These are phyloP conservation scores for Kregervanrija fluxuum DNA, from an alignment of 805 yeast species.

Conservation along the genomic window DNA sequence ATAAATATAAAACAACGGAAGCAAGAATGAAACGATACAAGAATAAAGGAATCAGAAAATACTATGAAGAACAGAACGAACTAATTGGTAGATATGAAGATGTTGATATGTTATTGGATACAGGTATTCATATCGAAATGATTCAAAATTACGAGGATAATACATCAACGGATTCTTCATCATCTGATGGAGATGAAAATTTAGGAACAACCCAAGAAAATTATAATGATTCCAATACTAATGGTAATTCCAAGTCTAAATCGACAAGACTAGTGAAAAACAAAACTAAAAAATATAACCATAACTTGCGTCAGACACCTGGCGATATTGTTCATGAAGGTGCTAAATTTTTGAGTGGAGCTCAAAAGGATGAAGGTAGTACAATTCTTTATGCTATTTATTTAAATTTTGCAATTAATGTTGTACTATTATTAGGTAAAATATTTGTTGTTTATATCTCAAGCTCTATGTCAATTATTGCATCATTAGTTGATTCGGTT, in stretches of 20 bases:
- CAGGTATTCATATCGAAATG: constrained; percentile 63
- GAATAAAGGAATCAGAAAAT: constrained; percentile 29
- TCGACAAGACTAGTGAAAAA: no score
- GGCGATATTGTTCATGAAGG: constrained; percentile 55
- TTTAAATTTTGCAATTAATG: constrained; percentile 55
- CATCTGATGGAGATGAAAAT: constrained; percentile 8
- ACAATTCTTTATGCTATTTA: constrained; percentile 52
- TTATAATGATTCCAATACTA: no score
- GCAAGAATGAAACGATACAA: constrained; percentile 19
- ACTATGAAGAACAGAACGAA: constrained; percentile 53
- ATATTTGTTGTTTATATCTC: constrained; percentile 54
- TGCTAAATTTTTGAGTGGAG: constrained; percentile 45
- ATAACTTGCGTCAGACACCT: constrained; percentile 31
- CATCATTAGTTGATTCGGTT: constrained; percentile 71
- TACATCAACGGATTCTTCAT: constrained; percentile 16
- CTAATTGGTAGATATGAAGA: constrained; percentile 48
- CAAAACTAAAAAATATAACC: no score
- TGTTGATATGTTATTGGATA: constrained; percentile 60
- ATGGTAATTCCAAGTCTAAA: no score
- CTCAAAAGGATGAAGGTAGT: constrained; percentile 13
- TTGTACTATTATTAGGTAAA: constrained; percentile 54
- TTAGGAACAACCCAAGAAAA: not conserved
- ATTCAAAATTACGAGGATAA: constrained; percentile 47
- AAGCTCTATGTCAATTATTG: constrained; percentile 66
- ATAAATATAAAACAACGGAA: constrained; percentile 15